Evolutionary conservation across 352 stramenopile genomes (phyloP), one percentile per base, ranked within the genome.

Genomic region (Pythium guiyangense): DNA sequence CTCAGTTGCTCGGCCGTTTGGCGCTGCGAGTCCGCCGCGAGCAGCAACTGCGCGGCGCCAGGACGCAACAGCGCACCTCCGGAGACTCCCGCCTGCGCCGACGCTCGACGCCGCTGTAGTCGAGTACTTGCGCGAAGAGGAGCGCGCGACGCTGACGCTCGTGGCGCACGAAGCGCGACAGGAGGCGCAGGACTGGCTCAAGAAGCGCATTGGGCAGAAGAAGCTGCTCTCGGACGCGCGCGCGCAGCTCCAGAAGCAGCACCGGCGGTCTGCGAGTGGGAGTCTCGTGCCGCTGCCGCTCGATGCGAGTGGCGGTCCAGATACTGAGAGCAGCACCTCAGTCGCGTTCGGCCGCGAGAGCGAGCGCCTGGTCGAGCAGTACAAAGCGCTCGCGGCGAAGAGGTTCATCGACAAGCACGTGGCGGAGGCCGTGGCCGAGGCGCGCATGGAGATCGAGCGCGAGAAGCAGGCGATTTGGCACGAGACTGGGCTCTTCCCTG

Each of bases 401-500:
- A 66, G 55, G 14, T 93, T 93, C 39, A 70, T 93, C 31, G 80
- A 93, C 46, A 87, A 84, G 57, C 80, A 93, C 60, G 77, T 93
- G 6, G 77, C 80, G 2, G 77, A 88, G 18, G 62, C 69, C 5
- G 77, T 92, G 6, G 55, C 65, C 0, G 80, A 91, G 31, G 83
- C 80, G 20, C 69, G 66, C n/a, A 59, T 85, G 27, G 68, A 68
- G 29, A 89, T 92, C 37, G 83, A 92, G 49, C 67, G 77, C 22
- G 79, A 90, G 64, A 88, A 85, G 40, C 77, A 83, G 40, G 60
- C 62, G 0, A 73, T 92, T 20, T 81, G 81, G 43, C 74, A 86
- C 44, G 76, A 89, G 56, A 90, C 75, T 14, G 79, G 79, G 0
- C 52, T 88, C 14, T 89, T 76, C 42, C 76, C 74, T 4, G 79